These are phyloP conservation scores for Theobroma grandiflorum DNA, from an alignment of 441 rosid species.

Conservation along the genomic window DNA sequence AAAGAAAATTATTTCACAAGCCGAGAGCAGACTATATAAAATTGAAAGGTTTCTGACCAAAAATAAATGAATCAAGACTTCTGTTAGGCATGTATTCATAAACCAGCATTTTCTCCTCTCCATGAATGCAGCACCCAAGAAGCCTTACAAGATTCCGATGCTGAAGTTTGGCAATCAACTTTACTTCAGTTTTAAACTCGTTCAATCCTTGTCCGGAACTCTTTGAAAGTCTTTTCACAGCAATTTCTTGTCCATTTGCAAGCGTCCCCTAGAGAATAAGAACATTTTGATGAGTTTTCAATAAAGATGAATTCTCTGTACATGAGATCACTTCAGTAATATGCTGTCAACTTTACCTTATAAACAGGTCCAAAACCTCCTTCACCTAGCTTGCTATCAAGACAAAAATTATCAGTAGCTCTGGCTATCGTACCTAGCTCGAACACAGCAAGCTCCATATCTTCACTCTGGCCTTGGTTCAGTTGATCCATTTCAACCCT, in stretches of 20 bases:
- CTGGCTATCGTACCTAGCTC: neutral
- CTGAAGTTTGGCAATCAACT: slow-evolving; percentile 21
- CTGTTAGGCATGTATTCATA: slow-evolving; percentile 17
- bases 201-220: neutral
- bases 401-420: neutral
- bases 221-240: slow-evolving; percentile 17
- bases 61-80: slow-evolving; percentile 10
- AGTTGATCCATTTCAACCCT: neutral
- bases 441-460: slow-evolving; percentile 7
- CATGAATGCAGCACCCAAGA: slow-evolving; percentile 4
- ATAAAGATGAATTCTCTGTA: neutral
- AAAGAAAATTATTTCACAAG: neutral
- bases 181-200: slow-evolving; percentile 13
- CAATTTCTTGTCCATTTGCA: slow-evolving; percentile 21
- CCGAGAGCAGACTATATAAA: neutral
- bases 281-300: neutral
- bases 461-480: neutral
- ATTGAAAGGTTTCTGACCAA: neutral
- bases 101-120: slow-evolving; percentile 15
- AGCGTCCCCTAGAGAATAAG: neutral
- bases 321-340: neutral
- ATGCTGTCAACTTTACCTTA: neutral
- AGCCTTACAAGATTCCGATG: slow-evolving; percentile 22
- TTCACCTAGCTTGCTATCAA: neutral
- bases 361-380: slow-evolving; percentile 15